phyloP scores from a whole-genome alignment of 2,329 filamentous ascomycete species.

The Phoma sp. region DNA sequence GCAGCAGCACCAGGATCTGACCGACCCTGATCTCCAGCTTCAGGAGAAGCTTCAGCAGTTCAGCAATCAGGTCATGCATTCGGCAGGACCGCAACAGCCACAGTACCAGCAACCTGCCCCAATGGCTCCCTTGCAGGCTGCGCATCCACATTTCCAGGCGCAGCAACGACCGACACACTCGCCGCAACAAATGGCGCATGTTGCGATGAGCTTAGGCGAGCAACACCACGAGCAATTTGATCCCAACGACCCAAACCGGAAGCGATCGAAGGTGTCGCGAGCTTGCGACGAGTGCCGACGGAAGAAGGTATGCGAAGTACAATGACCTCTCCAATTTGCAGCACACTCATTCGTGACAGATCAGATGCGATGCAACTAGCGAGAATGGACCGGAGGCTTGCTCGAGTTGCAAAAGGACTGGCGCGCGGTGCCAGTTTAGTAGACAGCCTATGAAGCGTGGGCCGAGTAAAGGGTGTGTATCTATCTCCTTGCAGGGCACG shows the following conservation, averaged over 20 bases:
- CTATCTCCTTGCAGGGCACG: not conserved
- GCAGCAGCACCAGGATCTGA: conserved; percentile 38
- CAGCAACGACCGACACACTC: conserved; percentile 45
- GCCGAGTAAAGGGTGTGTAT: conserved; percentile 48
- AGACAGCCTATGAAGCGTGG: conserved; percentile 51
- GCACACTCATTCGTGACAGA: conserved; percentile 27
- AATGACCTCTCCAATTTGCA: not conserved
- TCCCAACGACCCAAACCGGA: conserved; percentile 45
- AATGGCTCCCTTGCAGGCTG: conserved; percentile 34
- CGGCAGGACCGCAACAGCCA: conserved; percentile 32
- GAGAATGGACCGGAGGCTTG: conserved; percentile 50
- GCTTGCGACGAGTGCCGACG: conserved; percentile 51
- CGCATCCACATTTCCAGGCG: conserved; percentile 45
- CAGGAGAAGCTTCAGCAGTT: conserved; percentile 46
- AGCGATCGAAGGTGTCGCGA: conserved; percentile 50
- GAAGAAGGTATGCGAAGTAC: conserved; percentile 45
- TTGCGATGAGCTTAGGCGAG: conserved; percentile 47
- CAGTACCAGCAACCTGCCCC: conserved; percentile 37
- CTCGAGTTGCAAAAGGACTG: conserved; percentile 49
- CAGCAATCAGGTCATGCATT: conserved; percentile 43
- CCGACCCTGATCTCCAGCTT: conserved; percentile 42
- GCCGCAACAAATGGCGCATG: conserved; percentile 49
- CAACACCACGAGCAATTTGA: conserved; percentile 40
- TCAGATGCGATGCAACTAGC: conserved; percentile 49
- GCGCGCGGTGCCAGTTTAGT: conserved; percentile 49